A percentile compares a stretch with the other conserved stretches of the same genome.
Conservation (phyloP, 2,329 filamentous ascomycete species). For the Neopestalotiopsis rosae region DNA sequence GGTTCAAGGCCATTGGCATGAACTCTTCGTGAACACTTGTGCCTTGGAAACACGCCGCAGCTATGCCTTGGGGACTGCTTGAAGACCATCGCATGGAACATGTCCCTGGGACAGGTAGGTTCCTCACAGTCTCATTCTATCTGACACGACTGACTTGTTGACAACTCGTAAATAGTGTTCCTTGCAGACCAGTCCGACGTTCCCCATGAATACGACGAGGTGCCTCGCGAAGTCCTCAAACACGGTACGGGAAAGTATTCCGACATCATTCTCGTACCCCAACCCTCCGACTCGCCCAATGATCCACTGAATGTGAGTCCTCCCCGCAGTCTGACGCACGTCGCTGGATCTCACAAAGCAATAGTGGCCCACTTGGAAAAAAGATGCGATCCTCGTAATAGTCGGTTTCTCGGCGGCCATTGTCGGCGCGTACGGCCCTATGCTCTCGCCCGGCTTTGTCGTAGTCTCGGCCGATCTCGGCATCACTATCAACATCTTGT, state of each 20-base stretch:
- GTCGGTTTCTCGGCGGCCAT: conserved; percentile 51
- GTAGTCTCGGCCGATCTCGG: conserved; percentile 47
- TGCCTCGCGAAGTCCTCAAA: conserved; percentile 47
- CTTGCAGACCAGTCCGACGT: conserved; percentile 52
- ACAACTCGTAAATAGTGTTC: conserved; percentile 38
- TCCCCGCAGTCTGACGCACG: not conserved
- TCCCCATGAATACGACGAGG: conserved; percentile 47
- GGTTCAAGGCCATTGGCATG: not conserved
- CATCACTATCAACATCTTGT: conserved; percentile 48
- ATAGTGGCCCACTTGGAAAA: conserved; percentile 49
- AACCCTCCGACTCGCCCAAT: conserved; percentile 53
- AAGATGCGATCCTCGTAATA: conserved; percentile 51
- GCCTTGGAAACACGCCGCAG: conserved; percentile 17
- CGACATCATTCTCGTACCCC: conserved; percentile 46
- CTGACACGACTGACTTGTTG: conserved; percentile 21
- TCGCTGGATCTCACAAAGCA: conserved; percentile 12
- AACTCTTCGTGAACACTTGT: not conserved
- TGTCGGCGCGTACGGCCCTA: conserved; percentile 56
- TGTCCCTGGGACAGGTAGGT: conserved; percentile 53
- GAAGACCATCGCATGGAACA: conserved; percentile 49
- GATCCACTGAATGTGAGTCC: conserved; percentile 51
- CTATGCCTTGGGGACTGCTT: conserved; percentile 54
- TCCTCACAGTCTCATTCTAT: not conserved
- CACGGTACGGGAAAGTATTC: conserved; percentile 40
- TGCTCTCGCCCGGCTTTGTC: conserved; percentile 56